phyloP scores from a whole-genome alignment of 192 early-diverging fungal genomes.

The Entrophospora sp. region DNA sequence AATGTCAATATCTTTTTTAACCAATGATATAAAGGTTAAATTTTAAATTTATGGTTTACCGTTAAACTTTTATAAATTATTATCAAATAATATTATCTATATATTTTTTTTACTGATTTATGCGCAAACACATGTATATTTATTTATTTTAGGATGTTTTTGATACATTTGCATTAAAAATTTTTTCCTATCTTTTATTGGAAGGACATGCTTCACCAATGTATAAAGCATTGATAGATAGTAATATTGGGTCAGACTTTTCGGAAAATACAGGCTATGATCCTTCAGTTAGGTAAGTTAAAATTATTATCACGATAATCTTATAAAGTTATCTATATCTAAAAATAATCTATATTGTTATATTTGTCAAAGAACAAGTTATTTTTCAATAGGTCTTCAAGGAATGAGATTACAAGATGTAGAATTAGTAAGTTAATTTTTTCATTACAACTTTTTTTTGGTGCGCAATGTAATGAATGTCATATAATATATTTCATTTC shows the following conservation, averaged over 20 bases:
- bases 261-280: constrained; percentile 88
- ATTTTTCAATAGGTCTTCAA: constrained; percentile 82
- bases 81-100: too few relatives aligned
- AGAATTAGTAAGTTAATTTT: constrained; percentile 27
- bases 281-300: constrained; percentile 44
- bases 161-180: constrained; percentile 72
- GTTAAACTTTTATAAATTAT: too few relatives aligned
- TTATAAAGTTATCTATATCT: neutral
- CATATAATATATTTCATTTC: neutral
- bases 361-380: constrained; percentile 31
- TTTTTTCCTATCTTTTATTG: constrained; percentile 74
- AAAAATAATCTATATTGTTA: neutral
- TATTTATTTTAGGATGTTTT: constrained; percentile 71
- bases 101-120: too few relatives aligned
- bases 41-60: too few relatives aligned
- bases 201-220: constrained; percentile 87
- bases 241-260: constrained; percentile 84
- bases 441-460: constrained; percentile 4
- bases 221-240: constrained; percentile 88
- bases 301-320: neutral
- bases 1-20: constrained; percentile 61
- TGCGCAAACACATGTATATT: too few relatives aligned
- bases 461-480: too few relatives aligned
- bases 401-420: constrained; percentile 69
- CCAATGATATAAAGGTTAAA: constrained; percentile 67